Percentiles rank a stretch among this genome's conserved stretches.
These are phyloP conservation scores for Aurantiochytrium sp. DNA, from an alignment of 108 stramenopile genomes.

Conservation along the genomic window DNA sequence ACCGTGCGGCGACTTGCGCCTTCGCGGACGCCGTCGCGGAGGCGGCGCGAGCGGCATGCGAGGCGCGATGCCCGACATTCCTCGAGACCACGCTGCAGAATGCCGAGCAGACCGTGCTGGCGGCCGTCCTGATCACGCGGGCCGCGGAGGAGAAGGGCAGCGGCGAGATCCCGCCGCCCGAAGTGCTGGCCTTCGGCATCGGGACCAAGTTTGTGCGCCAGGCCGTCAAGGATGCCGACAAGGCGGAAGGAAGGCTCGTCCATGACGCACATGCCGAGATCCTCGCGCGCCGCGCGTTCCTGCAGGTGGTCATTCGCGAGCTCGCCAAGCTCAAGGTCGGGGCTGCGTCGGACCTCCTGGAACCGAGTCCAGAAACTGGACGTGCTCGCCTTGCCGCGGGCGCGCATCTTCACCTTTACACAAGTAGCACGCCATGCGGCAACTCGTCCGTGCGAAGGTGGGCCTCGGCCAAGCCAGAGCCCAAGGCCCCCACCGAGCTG, in stretches of 20 bases:
- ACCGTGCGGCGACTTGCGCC: neutral
- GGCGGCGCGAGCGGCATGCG: neutral
- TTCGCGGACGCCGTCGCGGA: neutral
- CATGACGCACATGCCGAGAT: constrained; percentile 30
- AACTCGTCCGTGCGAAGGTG: constrained; percentile 13
- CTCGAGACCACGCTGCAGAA: neutral
- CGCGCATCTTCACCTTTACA: constrained; percentile 12
- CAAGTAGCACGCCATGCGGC: constrained; percentile 26
- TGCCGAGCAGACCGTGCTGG: constrained; percentile 5
- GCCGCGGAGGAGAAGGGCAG: neutral
- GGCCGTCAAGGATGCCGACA: neutral
- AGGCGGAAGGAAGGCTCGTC: neutral
- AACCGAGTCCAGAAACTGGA: neutral
- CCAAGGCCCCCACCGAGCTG: neutral
- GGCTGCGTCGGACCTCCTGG: neutral
- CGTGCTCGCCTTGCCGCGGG: neutral
- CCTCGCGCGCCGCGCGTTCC: neutral
- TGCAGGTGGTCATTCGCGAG: neutral
- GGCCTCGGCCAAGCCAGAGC: constrained; percentile 9
- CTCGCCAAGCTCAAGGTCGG: neutral
- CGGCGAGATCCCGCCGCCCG: too few species aligned
- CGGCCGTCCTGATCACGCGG: neutral
- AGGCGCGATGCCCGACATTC: neutral
- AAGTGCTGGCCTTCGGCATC: neutral
- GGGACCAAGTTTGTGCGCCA: constrained; percentile 25